Base-by-base conservation (phyloP, 441 rosid genomes). In the Croton laevigatus region DNA sequence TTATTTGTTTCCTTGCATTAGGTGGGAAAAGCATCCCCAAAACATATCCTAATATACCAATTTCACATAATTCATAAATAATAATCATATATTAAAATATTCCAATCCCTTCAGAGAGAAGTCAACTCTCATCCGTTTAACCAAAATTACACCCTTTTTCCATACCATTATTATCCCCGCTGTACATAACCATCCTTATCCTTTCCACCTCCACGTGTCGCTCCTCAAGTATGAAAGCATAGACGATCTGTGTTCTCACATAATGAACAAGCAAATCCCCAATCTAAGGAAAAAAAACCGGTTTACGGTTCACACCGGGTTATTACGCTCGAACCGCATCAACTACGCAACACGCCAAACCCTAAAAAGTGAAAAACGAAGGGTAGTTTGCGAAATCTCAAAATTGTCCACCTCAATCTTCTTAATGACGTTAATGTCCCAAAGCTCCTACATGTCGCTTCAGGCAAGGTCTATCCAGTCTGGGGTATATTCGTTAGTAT, bases 291-390 rank as follows among this genome's bases (percentile, higher is more conserved):
- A 48, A 19, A 53, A 19, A 37, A 70, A 57, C 67, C 65, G 46
- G 34, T 67, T 59, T 51, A 2, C 10, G 38, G 66, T 49, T 61
- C 66, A 23, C 62, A 75, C 70, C 76, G 38, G 73, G 34, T 71
- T 66, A 32, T 66, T 53, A 11, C 65, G 57, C 73, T 69, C 65
- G 76, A 65, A 76, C 73, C 69, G 71, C 58, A 66, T 78, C 70
- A 46, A 59, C 36, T 57, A 19, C 42, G 49, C 60, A 48, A 38
- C 79, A 62, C 69, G 77, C 68, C 66, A 59, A 64, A 59, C 74
- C 44, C 59, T 49, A 2, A 66, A 40, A 40, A 9, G 44, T 40
- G 20, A 2, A 60, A 32, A 38, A 38, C 17, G 12, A 38, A 38
- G 66, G 79, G 71, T 16, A 67, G 20, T 27, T 23, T 17, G n/a